phyloP scores from a whole-genome alignment of 257 asterid species.

The Solanum pimpinellifolium region DNA sequence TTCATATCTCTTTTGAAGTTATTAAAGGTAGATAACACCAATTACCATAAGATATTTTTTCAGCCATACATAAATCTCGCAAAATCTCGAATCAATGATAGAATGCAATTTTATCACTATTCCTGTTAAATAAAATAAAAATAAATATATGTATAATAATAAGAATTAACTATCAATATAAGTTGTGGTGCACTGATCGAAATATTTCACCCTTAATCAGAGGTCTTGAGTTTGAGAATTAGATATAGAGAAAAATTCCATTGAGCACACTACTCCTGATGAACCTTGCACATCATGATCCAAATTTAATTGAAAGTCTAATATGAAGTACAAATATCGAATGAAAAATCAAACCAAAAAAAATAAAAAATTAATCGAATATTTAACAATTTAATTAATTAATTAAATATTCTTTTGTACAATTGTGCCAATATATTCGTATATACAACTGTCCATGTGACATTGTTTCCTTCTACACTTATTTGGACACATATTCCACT shows the following conservation, averaged over 20 bases:
- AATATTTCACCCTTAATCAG: fast-evolving
- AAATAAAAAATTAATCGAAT: too few species aligned
- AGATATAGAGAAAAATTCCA: too few species aligned
- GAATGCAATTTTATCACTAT: not conserved
- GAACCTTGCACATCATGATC: too few species aligned
- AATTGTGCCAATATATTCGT: not conserved
- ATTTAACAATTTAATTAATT: not conserved
- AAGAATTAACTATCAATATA: not conserved
- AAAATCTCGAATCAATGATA: not conserved
- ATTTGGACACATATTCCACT: not conserved
- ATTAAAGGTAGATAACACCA: not conserved
- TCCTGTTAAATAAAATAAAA: not conserved
- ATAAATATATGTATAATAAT: not conserved
- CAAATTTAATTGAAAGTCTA: too few species aligned
- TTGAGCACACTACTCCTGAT: too few species aligned
- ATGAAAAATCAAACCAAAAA: too few species aligned
- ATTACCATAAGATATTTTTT: not conserved
- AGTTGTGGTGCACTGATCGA: too few species aligned
- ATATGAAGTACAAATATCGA: too few species aligned
- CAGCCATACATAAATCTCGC: not conserved
- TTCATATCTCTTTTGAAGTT: not conserved
- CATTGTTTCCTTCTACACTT: not conserved
- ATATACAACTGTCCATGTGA: not conserved
- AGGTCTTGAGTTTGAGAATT: too few species aligned
- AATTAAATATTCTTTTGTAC: not conserved